A percentile compares a stretch with the other conserved stretches of the same genome.
phyloP scores from a whole-genome alignment of 176 grass and related monocot genomes.

The Hsuehochloa calcarea region DNA sequence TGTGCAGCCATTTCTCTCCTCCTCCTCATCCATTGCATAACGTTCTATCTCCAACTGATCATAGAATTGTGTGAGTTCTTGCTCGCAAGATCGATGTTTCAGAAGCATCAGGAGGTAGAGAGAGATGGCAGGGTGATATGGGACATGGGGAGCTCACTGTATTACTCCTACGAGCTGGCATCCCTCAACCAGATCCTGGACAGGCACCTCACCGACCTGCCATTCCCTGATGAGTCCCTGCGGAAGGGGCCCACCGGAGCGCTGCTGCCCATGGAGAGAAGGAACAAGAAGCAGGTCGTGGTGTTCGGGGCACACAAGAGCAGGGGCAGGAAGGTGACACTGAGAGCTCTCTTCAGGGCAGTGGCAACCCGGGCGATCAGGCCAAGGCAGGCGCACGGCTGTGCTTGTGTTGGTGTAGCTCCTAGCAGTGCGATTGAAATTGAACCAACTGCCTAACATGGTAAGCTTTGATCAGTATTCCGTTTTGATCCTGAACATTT shows the following conservation, averaged over 20 bases:
- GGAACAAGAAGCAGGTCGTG: background rate
- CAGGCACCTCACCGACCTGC: conserved; percentile 28
- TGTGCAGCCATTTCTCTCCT: background rate
- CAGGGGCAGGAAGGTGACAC: conserved; percentile 39
- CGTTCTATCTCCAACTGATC: conserved; percentile 15
- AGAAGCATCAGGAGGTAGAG: background rate
- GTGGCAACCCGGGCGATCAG: conserved; percentile 29
- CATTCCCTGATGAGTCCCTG: background rate
- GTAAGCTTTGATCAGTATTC: background rate
- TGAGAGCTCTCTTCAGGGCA: conserved; percentile 33
- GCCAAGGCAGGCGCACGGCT: conserved; percentile 2
- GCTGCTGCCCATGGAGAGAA: background rate
- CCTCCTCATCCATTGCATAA: background rate
- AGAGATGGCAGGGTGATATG: conserved; percentile 26
- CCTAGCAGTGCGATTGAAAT: background rate
- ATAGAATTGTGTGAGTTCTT: background rate
- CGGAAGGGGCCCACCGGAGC: background rate
- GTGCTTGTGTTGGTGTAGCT: conserved; percentile 6
- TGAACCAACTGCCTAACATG: background rate
- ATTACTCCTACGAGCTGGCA: conserved; percentile 75
- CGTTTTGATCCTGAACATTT: background rate
- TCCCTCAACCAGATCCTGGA: conserved; percentile 56
- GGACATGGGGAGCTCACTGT: conserved; percentile 74
- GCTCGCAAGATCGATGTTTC: conserved; percentile 22
- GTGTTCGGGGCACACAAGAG: background rate